phyloP scores from a whole-genome alignment of 2,329 filamentous ascomycete species.

The Colletotrichum nymphaeae region DNA sequence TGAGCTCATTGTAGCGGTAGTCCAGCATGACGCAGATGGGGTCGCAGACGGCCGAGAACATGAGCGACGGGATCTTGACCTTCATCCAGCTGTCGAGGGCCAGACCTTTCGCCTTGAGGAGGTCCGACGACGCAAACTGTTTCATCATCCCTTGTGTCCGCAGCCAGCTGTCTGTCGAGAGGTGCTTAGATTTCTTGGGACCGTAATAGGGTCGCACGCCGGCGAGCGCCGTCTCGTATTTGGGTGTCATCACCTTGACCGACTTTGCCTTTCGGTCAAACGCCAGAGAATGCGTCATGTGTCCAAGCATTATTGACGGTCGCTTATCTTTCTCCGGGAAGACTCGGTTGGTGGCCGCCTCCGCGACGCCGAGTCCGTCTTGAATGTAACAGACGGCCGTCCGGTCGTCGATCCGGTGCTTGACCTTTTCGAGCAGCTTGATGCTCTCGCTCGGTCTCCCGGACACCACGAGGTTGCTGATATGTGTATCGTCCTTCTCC shows the following conservation, averaged over 20 bases:
- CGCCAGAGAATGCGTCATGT: slow-evolving; percentile 61
- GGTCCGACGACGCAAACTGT: slow-evolving; percentile 70
- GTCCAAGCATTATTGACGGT: slow-evolving; percentile 82
- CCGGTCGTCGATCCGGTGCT: slow-evolving; percentile 72
- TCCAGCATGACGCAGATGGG: slow-evolving; percentile 85
- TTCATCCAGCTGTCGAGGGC: slow-evolving; percentile 72
- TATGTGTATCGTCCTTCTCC: slow-evolving; percentile 58
- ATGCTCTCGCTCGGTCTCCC: slow-evolving; percentile 65
- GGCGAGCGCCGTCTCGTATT: slow-evolving; percentile 48
- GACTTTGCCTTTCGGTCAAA: slow-evolving; percentile 53
- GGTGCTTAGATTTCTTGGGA: slow-evolving; percentile 14
- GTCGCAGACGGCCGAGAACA: slow-evolving; percentile 82
- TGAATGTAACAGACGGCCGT: slow-evolving; percentile 83
- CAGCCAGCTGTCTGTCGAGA: slow-evolving; percentile 40
- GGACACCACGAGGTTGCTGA: slow-evolving; percentile 78
- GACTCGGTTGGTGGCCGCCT: slow-evolving; percentile 76
- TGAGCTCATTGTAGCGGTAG: slow-evolving; percentile 77
- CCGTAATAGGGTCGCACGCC: slow-evolving; percentile 37
- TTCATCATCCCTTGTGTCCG: slow-evolving; percentile 67
- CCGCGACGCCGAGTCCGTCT: slow-evolving; percentile 86
- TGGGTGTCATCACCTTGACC: slow-evolving; percentile 48
- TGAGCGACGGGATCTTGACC: slow-evolving; percentile 82
- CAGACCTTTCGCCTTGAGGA: slow-evolving; percentile 70
- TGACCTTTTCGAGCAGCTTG: slow-evolving; percentile 68
- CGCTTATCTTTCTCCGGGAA: slow-evolving; percentile 74